Percentiles rank a stretch among this genome's conserved stretches.
Evolutionary conservation across 345 rosid genomes (phyloP).

Genomic region (Dipteronia sinensis): DNA sequence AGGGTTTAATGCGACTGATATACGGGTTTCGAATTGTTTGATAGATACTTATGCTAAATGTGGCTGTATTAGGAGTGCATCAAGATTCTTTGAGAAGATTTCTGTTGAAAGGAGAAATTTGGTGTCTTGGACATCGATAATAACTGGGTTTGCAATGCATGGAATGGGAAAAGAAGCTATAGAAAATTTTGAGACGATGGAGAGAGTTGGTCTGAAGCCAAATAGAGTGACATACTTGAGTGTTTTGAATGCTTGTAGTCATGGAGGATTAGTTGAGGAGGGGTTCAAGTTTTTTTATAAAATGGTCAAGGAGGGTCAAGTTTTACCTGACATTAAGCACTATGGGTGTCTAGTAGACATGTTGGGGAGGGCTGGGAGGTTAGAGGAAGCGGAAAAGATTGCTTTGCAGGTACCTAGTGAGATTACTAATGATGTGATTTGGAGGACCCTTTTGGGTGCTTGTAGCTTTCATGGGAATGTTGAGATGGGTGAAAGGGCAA

Average conservation of each 20-base stretch:
- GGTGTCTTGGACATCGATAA: slow-evolving; percentile 82
- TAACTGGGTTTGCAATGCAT: slow-evolving; percentile 79
- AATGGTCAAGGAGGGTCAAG: slow-evolving; percentile 53
- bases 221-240: slow-evolving; percentile 76
- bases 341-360: slow-evolving; percentile 80
- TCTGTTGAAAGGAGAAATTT: slow-evolving; percentile 48
- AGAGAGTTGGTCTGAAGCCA: slow-evolving; percentile 52
- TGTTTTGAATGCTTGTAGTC: slow-evolving; percentile 83
- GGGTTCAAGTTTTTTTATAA: slow-evolving; percentile 62
- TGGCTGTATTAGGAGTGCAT: slow-evolving; percentile 63
- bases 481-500: slow-evolving; percentile 69
- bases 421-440: slow-evolving; percentile 53
- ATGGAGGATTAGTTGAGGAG: slow-evolving; percentile 76
- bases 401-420: slow-evolving; percentile 61
- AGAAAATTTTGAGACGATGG: slow-evolving; percentile 57
- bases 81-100: slow-evolving; percentile 55
- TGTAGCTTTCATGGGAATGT: slow-evolving; percentile 76
- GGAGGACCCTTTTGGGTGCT: slow-evolving; percentile 85
- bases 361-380: slow-evolving; percentile 77
- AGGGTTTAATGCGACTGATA: slow-evolving; percentile 56
- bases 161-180: slow-evolving; percentile 83
- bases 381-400: slow-evolving; percentile 75
- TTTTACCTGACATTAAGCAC: slow-evolving; percentile 66
- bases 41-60: slow-evolving; percentile 77
- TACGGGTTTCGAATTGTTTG: slow-evolving; percentile 67